Evolutionary conservation across 2,329 filamentous ascomycete species (phyloP).

Genomic region (Cryphonectria japonica): DNA sequence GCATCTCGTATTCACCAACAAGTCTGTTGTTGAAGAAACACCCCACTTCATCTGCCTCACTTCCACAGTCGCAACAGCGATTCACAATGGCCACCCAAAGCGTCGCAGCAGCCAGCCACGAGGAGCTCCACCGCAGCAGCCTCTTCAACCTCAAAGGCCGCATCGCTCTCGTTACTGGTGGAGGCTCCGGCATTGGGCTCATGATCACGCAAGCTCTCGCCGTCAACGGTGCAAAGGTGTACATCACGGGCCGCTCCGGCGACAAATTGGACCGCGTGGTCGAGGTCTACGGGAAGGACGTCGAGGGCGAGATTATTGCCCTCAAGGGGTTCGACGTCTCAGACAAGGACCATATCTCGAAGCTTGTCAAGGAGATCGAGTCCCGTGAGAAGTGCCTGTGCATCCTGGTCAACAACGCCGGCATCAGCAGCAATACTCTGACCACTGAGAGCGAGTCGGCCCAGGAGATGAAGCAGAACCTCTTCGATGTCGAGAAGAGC

Average conservation of each 20-base stretch:
- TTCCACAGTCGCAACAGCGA: neutral
- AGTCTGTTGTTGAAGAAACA: neutral
- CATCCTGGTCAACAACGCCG: constrained; percentile 71
- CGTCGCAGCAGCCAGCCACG: constrained; percentile 35
- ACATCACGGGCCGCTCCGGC: constrained; percentile 67
- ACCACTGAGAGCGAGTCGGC: constrained; percentile 58
- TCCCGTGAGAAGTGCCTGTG: constrained; percentile 61
- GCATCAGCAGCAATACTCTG: constrained; percentile 60
- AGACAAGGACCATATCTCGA: constrained; percentile 61
- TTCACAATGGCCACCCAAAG: constrained; percentile 37
- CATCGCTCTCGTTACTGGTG: constrained; percentile 49
- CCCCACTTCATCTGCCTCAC: neutral
- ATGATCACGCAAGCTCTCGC: constrained; percentile 38
- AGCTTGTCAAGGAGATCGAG: constrained; percentile 60
- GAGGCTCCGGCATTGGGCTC: constrained; percentile 40
- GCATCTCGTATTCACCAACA: neutral
- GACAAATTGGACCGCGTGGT: constrained; percentile 66
- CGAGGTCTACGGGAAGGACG: constrained; percentile 58
- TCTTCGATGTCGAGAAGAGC: constrained; percentile 66
- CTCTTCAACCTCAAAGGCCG: constrained; percentile 51
- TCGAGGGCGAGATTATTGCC: constrained; percentile 59
- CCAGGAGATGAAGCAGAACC: constrained; percentile 57
- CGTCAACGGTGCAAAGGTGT: constrained; percentile 50
- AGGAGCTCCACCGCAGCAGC: constrained; percentile 46
- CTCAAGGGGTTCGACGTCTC: constrained; percentile 64